A percentile compares a stretch with the other conserved stretches of the same genome.
phyloP scores from a whole-genome alignment of 768 basidiomycete species.

The Termitomyces sp. region DNA sequence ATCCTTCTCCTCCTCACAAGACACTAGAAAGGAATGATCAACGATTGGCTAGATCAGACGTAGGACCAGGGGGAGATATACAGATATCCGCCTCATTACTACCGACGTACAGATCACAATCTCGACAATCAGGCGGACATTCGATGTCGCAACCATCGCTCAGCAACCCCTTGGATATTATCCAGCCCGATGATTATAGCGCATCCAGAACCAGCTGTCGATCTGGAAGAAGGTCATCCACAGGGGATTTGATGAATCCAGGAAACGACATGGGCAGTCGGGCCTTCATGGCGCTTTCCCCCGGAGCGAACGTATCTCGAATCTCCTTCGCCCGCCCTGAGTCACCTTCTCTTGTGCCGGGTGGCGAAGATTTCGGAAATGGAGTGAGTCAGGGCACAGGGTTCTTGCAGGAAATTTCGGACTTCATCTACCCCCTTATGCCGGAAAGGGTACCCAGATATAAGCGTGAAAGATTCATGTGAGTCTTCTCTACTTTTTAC shows the following conservation, averaged over 20 bases:
- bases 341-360: neutral
- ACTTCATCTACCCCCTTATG: neutral
- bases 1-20: neutral
- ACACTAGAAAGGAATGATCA: neutral
- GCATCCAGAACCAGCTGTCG: neutral
- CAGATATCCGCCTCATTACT: neutral
- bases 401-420: neutral
- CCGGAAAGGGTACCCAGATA: slow-evolving; percentile 5
- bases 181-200: neutral
- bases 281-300: neutral
- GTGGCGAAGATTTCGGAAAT: neutral
- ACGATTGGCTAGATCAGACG: neutral
- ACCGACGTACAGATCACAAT: neutral
- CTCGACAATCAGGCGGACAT: neutral
- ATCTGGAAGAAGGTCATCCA: neutral
- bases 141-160: neutral
- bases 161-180: neutral
- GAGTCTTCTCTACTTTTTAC: neutral
- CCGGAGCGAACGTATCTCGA: neutral
- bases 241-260: neutral
- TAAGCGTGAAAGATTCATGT: slow-evolving; percentile 6
- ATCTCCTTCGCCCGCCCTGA: neutral
- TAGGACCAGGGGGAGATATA: neutral
- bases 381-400: neutral
- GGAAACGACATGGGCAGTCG: neutral